Percentiles rank a stretch among this genome's conserved stretches.
Evolutionary conservation across 2,329 filamentous ascomycete genomes (phyloP).

Genomic region (Arthrobotrys megalospora): DNA sequence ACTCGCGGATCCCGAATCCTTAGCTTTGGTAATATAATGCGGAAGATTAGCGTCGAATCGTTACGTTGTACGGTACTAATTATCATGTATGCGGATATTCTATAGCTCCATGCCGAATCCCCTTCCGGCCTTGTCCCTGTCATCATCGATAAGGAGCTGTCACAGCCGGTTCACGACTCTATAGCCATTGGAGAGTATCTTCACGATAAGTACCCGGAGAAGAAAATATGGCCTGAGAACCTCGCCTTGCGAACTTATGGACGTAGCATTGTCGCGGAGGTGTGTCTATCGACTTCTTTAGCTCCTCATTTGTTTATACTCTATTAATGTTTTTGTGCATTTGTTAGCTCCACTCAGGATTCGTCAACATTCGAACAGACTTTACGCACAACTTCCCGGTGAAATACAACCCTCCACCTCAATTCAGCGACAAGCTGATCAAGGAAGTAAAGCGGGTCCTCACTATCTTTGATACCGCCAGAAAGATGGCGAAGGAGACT

Average conservation of each 20-base stretch:
- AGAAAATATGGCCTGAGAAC: conserved; percentile 40
- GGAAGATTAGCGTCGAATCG: background rate
- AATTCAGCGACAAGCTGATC: conserved; percentile 13
- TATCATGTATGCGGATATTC: background rate
- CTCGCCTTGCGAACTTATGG: conserved; percentile 38
- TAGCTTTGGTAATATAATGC: conserved; percentile 22
- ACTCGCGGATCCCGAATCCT: conserved; percentile 46
- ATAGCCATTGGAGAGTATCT: conserved; percentile 49
- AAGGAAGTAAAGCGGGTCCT: conserved; percentile 48
- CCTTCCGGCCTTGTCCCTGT: conserved; percentile 50
- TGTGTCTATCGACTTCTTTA: background rate
- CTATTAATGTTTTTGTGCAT: background rate
- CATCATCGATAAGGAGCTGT: conserved; percentile 29
- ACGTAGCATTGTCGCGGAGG: conserved; percentile 53
- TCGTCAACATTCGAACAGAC: conserved; percentile 45
- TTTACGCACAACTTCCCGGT: conserved; percentile 52
- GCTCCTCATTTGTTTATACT: background rate
- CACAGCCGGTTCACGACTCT: conserved; percentile 53
- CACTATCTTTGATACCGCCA: conserved; percentile 35
- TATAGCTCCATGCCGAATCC: conserved; percentile 42
- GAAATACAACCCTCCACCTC: conserved; percentile 45
- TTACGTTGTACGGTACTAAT: background rate
- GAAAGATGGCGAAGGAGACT: conserved; percentile 30
- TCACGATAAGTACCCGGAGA: conserved; percentile 48
- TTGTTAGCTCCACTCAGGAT: conserved; percentile 57